Base-by-base conservation (phyloP, 2,329 filamentous ascomycete genomes). In the Cladosporium phlei region DNA sequence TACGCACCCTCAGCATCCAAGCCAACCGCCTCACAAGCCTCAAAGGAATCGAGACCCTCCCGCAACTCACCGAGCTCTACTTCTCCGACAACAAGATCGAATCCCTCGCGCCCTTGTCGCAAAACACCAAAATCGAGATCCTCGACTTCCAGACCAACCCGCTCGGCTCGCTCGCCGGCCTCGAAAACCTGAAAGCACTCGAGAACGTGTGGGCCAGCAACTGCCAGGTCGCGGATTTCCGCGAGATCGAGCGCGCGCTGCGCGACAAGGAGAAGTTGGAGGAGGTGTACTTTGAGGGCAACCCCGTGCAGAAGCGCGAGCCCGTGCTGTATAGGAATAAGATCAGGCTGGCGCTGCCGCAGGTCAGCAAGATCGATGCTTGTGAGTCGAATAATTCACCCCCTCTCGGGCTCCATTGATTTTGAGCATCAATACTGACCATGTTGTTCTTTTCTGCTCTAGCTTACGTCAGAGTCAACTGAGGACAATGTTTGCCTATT, bases 221-320 rank as follows among this genome's bases (percentile, higher is more conserved):
- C 67, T 97, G 95, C 67, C 75, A 85, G 57, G 67, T 98, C 20
- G 71, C 70, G 16, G 87, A 87, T 63, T 95, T 97, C 59, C 73
- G 75, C 33, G 90, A 97, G 60, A 78, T 97, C 3, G 86, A 96
- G 69, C 78, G 76, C 47, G 79, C 86, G 57, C 69, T 98, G 53
- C 76, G 70, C 43, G 85, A 93, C 61, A 96, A 95, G 72, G 73
- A 86, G 62, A 72, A 83, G 28, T 69, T 97, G 56, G 81, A 83
- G 50, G 96, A 93, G 1, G 91, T 98, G 9, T 98, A 98, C 65
- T 94, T 98, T 55, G 93, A 98, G 64, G 90, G 89, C 1, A 96
- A 95, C 60, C 91, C 90, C 20, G 67, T 98, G 57, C 93, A 98
- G 70, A 74, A 82, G 51, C 78, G 77, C 46, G 80, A 79, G 4